Evolutionary conservation across 768 basidiomycete genomes (phyloP).

Genomic region (Xerocomellus chrysenteron): DNA sequence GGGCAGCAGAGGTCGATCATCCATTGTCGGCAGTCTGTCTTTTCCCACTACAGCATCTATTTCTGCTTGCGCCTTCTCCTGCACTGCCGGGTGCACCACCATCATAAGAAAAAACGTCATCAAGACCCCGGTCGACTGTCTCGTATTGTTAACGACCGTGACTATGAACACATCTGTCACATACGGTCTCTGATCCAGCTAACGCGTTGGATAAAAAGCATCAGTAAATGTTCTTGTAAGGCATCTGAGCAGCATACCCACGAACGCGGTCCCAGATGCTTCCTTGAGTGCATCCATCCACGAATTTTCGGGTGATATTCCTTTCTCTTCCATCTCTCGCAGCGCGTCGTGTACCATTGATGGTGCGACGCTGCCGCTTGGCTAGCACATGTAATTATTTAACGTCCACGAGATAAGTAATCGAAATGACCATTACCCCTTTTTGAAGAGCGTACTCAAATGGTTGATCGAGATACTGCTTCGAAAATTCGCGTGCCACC

Average conservation of each 20-base stretch:
- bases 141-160: background rate
- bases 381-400: background rate
- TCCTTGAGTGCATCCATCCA: conserved; percentile 10
- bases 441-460: conserved; percentile 4
- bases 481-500: background rate
- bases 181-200: background rate
- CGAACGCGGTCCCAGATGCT: conserved; percentile 4
- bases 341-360: conserved; percentile 11
- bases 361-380: background rate
- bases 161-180: background rate
- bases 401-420: no score
- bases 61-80: conserved; percentile 9
- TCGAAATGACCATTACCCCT: background rate
- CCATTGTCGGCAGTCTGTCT: conserved; percentile 2
- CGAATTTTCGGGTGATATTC: background rate
- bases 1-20: conserved; percentile 9
- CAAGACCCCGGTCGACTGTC: background rate
- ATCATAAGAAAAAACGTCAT: conserved; percentile 9
- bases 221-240: background rate
- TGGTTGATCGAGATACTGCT: conserved; percentile 2
- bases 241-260: conserved; percentile 3
- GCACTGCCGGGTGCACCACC: conserved; percentile 1
- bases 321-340: background rate
- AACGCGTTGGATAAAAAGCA: background rate
- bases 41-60: conserved; percentile 9